Evolutionary conservation across 2,329 filamentous ascomycete species (phyloP).

Genomic region (Emmonsia crescens): DNA sequence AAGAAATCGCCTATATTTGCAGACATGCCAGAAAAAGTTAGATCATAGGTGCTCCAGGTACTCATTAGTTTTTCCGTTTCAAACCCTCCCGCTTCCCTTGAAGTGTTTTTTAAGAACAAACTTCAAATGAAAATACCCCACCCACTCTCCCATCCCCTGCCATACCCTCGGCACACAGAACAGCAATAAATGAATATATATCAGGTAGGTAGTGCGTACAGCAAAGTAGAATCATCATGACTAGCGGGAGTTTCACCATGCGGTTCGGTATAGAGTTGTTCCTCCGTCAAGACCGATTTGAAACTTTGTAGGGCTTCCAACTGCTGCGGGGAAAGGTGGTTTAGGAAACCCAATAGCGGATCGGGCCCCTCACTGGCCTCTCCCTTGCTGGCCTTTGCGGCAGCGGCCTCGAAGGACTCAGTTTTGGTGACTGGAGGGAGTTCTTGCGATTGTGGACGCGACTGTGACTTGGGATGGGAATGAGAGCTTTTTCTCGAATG

Average conservation of each 20-base stretch:
- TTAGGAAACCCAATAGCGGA: constrained; percentile 53
- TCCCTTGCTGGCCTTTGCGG: constrained; percentile 3
- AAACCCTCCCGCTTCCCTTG: not conserved
- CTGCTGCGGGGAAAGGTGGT: constrained; percentile 62
- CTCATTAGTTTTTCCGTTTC: not conserved
- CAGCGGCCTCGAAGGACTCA: not conserved
- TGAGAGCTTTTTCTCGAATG: constrained; percentile 5
- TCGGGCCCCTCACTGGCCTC: not conserved
- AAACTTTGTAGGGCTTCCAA: constrained; percentile 58
- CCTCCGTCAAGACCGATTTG: constrained; percentile 55
- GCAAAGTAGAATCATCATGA: constrained; percentile 38
- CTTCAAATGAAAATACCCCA: too few relatives aligned
- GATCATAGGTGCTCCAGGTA: not conserved
- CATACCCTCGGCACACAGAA: not conserved
- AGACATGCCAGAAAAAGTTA: not conserved
- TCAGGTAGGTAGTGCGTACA: constrained; percentile 27
- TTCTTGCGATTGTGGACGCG: not conserved
- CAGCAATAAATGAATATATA: not conserved
- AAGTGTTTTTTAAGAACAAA: not conserved
- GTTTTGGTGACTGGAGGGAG: not conserved
- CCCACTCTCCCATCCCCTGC: too few relatives aligned
- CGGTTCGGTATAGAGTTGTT: constrained; percentile 42
- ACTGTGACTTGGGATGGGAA: not conserved
- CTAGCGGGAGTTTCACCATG: constrained; percentile 26
- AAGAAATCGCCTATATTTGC: constrained; percentile 58